Percentiles rank a stretch among this genome's conserved stretches.
These are phyloP conservation scores for Ceratocystis ficicola DNA, from an alignment of 2,329 filamentous ascomycete genomes.

Conservation along the genomic window DNA sequence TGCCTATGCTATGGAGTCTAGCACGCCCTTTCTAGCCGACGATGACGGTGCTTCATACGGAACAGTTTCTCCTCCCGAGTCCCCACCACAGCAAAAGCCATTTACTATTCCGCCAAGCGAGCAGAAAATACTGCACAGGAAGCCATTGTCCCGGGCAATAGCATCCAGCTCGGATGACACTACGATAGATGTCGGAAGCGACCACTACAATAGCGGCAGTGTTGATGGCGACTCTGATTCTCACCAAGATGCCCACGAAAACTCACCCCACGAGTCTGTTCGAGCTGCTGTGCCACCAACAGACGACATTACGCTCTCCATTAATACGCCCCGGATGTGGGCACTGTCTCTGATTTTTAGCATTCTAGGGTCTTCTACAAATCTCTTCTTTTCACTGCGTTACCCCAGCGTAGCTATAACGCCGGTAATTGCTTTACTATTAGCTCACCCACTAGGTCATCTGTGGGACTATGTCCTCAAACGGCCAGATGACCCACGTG, in stretches of 20 bases:
- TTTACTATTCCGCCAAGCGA: constrained; percentile 4
- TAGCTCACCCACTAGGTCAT: constrained; percentile 72
- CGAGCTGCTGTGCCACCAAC: constrained; percentile 65
- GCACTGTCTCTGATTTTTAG: constrained; percentile 66
- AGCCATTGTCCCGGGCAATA: neutral
- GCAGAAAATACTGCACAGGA: neutral
- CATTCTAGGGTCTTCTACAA: constrained; percentile 68
- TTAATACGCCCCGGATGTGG: constrained; percentile 85
- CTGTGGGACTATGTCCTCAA: constrained; percentile 66
- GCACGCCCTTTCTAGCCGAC: constrained; percentile 16
- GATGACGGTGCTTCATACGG: constrained; percentile 19
- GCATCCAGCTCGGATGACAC: constrained; percentile 8
- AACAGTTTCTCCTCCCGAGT: constrained; percentile 19
- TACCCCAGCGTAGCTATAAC: constrained; percentile 86
- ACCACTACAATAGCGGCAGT: constrained; percentile 26
- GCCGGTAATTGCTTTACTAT: constrained; percentile 72
- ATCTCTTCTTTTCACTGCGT: constrained; percentile 78
- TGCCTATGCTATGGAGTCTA: constrained; percentile 14
- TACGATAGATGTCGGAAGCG: constrained; percentile 15
- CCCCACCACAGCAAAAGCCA: constrained; percentile 14
- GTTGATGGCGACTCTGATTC: constrained; percentile 32
- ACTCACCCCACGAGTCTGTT: constrained; percentile 67
- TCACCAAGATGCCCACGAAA: constrained; percentile 42
- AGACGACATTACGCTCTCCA: constrained; percentile 65
- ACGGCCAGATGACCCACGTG: constrained; percentile 41